A percentile compares a stretch with the other conserved stretches of the same genome.
These are phyloP conservation scores for Cytospora mali DNA, from an alignment of 2,329 filamentous ascomycete genomes.

Conservation along the genomic window DNA sequence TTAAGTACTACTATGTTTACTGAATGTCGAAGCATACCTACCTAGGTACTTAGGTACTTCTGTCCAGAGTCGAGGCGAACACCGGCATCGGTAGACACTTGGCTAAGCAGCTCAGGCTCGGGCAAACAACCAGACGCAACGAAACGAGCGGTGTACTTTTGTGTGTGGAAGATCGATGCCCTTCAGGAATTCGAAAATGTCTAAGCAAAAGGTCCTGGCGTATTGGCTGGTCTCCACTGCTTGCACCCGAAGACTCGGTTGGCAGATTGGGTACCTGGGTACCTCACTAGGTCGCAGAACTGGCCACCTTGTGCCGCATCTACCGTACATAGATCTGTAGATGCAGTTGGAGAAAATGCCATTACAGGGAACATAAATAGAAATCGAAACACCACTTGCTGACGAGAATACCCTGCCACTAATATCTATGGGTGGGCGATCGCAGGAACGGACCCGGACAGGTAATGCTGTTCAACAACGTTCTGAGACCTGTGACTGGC, in stretches of 20 bases:
- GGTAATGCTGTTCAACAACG: neutral
- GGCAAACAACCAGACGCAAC: neutral
- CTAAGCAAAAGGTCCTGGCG: neutral
- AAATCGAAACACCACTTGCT: neutral
- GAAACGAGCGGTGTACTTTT: neutral
- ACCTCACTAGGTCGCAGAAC: slow-evolving; percentile 13
- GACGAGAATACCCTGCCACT: neutral
- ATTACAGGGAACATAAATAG: neutral
- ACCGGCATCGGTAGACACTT: no score
- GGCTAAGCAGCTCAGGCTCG: neutral
- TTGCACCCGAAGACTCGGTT: neutral
- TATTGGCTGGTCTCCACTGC: neutral
- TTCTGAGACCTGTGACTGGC: neutral
- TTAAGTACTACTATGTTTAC: no score
- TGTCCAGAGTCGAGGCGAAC: no score
- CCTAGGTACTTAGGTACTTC: no score
- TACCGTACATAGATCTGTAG: neutral
- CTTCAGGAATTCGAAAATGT: neutral
- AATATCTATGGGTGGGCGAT: neutral
- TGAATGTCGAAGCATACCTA: no score
- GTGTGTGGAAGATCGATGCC: neutral
- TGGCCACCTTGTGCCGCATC: slow-evolving; percentile 21
- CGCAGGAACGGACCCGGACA: slow-evolving; percentile 10
- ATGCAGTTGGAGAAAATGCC: neutral
- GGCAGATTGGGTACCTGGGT: neutral